Base-by-base conservation (phyloP, 106 monocot species). In the Allium sativum region DNA sequence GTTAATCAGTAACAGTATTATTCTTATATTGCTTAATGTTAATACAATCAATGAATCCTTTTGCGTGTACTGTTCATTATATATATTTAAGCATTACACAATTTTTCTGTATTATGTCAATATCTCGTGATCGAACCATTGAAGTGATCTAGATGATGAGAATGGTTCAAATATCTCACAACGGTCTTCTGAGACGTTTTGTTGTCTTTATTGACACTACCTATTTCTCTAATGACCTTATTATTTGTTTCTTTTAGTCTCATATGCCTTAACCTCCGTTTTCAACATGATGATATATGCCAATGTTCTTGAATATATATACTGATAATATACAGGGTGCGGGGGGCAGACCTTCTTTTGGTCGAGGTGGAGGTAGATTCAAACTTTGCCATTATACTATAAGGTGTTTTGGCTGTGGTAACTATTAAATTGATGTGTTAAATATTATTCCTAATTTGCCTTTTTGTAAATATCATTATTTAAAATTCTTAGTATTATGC, bases 361-460 rank as follows among this genome's bases (percentile, higher is more conserved):
- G 81, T 21, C 81, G 81, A 63, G 80, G 80, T 18, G 81, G 81
- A 48, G 76, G 81, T 40, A 68, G 65, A 12, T 76, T 52, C n/a
- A n/a, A n/a, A n/a, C n/a, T n/a, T n/a, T n/a, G n/a, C n/a, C n/a
- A n/a, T n/a, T n/a, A n/a, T n/a, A n/a, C n/a, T n/a, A n/a, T n/a
- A n/a, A n/a, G n/a, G n/a, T n/a, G n/a, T n/a, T n/a, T n/a, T n/a
- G n/a, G n/a, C n/a, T n/a, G n/a, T n/a, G n/a, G n/a, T n/a, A n/a
- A n/a, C n/a, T n/a, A n/a, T n/a, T n/a, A n/a, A n/a, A n/a, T n/a
- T n/a, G n/a, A n/a, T n/a, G n/a, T n/a, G n/a, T n/a, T n/a, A n/a
- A n/a, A n/a, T n/a, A n/a, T n/a, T n/a, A n/a, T n/a, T n/a, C n/a
- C n/a, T n/a, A n/a, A n/a, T n/a, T n/a, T n/a, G n/a, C n/a, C n/a